Evolutionary conservation across 2,329 filamentous ascomycete species (phyloP).

Genomic region (Diplodia scrobiculata): DNA sequence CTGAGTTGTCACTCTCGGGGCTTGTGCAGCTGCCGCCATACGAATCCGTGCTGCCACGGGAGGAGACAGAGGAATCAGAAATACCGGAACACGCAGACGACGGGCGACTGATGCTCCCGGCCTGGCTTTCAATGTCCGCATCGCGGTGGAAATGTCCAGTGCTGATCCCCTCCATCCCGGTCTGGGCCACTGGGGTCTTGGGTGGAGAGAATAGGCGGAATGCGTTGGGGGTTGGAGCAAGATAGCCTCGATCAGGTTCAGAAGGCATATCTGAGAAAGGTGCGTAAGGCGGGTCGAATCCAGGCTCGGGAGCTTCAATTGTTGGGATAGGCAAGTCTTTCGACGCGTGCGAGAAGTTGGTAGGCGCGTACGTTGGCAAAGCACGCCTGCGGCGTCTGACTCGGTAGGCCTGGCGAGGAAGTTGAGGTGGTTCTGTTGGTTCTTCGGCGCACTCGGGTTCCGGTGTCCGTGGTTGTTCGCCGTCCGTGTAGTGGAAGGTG

Average conservation of each 20-base stretch:
- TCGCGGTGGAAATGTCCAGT: constrained; percentile 40
- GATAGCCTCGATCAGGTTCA: constrained; percentile 43
- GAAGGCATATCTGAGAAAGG: constrained; percentile 35
- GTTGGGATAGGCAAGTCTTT: constrained; percentile 50
- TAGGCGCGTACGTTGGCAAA: constrained; percentile 35
- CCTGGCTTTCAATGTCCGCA: constrained; percentile 41
- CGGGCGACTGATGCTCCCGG: constrained; percentile 56
- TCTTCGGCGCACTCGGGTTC: constrained; percentile 47
- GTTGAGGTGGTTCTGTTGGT: constrained; percentile 47
- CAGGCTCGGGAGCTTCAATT: constrained; percentile 52
- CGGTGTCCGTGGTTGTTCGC: constrained; percentile 50
- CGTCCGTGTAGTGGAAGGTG: constrained; percentile 54
- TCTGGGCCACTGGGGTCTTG: constrained; percentile 52
- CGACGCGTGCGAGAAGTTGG: constrained; percentile 33
- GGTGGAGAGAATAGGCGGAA: constrained; percentile 51
- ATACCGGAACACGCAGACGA: constrained; percentile 61
- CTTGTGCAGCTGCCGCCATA: constrained; percentile 63
- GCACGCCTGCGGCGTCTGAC: constrained; percentile 51
- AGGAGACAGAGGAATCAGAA: constrained; percentile 65
- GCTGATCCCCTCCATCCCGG: constrained; percentile 37
- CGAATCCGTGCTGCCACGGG: constrained; percentile 60
- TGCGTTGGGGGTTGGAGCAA: constrained; percentile 47
- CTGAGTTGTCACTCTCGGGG: constrained; percentile 60
- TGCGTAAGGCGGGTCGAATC: constrained; percentile 32
- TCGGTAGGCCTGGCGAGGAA: constrained; percentile 53